Evolutionary conservation across 257 asterid genomes (phyloP).

Genomic region (Fraxinus quadrangulata): DNA sequence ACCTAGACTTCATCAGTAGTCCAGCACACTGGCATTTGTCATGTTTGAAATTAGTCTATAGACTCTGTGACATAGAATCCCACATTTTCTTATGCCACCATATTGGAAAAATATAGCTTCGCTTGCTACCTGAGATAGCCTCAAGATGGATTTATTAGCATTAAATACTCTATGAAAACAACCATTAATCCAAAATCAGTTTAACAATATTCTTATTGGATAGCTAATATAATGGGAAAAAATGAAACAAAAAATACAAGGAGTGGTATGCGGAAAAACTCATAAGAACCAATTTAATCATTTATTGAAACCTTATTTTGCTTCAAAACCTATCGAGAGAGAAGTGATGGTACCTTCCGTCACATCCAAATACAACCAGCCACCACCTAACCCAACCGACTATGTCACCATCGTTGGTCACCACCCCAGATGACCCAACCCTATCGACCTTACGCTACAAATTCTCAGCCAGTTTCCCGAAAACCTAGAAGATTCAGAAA

Average conservation of each 20-base stretch:
- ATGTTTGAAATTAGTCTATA: too few relatives aligned
- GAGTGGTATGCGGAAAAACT: not conserved
- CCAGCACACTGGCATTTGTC: not conserved
- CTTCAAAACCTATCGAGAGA: too few relatives aligned
- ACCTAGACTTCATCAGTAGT: not conserved
- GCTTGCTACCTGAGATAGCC: not conserved
- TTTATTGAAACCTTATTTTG: not conserved
- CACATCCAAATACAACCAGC: too few relatives aligned
- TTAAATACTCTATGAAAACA: not conserved
- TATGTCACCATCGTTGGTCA: too few relatives aligned
- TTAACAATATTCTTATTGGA: not conserved
- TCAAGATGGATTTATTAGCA: not conserved
- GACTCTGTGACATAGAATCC: not conserved
- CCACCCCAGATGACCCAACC: too few relatives aligned
- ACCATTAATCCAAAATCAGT: not conserved
- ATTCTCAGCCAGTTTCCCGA: too few relatives aligned
- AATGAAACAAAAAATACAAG: not conserved
- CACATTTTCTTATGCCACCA: not conserved
- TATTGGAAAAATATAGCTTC: not conserved
- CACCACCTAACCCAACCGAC: too few relatives aligned
- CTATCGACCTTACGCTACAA: too few relatives aligned
- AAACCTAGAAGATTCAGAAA: too few relatives aligned
- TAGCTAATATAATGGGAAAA: not conserved
- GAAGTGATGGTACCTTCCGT: too few relatives aligned
- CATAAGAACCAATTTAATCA: not conserved